phyloP scores from a whole-genome alignment of 257 asterid genomes.

The Solanum chmielewskii region DNA sequence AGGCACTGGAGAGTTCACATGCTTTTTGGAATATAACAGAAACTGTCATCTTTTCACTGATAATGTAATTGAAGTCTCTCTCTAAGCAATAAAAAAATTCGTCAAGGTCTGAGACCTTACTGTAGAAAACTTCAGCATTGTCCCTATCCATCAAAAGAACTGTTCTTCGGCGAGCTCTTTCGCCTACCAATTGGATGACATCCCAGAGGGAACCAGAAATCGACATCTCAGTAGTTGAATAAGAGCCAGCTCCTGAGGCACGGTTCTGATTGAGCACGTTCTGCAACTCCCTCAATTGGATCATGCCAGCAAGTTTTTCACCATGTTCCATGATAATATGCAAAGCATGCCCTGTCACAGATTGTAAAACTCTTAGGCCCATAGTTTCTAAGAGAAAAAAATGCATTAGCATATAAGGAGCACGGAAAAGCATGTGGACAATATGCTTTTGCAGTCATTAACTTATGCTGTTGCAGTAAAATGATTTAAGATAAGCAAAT shows the following conservation, averaged over 20 bases:
- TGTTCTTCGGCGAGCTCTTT: slow-evolving; percentile 74
- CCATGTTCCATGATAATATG: slow-evolving; percentile 91
- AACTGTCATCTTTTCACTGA: slow-evolving; percentile 46
- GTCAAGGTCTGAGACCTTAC: slow-evolving; percentile 86
- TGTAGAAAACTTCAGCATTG: slow-evolving; percentile 90
- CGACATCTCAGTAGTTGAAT: slow-evolving; percentile 39
- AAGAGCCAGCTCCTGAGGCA: slow-evolving; percentile 37
- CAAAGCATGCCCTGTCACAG: slow-evolving; percentile 62
- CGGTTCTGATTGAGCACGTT: slow-evolving; percentile 49
- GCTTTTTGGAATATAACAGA: slow-evolving; percentile 54
- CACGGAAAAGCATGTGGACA: not conserved
- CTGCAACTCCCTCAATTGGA: slow-evolving; percentile 71
- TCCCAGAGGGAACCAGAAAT: slow-evolving; percentile 91
- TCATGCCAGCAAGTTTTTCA: slow-evolving; percentile 85
- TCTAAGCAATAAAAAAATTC: slow-evolving; percentile 79
- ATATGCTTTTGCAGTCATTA: not conserved
- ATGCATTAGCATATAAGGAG: not conserved
- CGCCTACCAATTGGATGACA: slow-evolving; percentile 89
- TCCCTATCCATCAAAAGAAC: slow-evolving; percentile 98
- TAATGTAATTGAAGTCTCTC: slow-evolving; percentile 50
- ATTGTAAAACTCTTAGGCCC: not conserved
- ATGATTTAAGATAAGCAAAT: not conserved
- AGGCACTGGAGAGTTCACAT: slow-evolving; percentile 79
- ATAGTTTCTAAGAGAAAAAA: not conserved
- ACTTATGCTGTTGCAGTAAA: not conserved